These are phyloP conservation scores for Articulospora tetracladia DNA, from an alignment of 495 filamentous ascomycete species.

Conservation along the genomic window DNA sequence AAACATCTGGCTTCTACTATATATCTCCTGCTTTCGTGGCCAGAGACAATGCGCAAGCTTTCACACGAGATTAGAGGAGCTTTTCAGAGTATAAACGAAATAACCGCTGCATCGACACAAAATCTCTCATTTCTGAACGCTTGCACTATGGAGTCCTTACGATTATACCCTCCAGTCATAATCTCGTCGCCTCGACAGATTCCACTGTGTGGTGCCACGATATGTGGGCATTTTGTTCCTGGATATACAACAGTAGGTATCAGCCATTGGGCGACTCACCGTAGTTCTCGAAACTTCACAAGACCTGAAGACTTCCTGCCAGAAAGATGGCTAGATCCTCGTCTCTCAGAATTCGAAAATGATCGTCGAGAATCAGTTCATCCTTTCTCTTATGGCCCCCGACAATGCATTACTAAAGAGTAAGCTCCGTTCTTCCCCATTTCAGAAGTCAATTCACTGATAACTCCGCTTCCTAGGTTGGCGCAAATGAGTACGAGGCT, in stretches of 20 bases:
- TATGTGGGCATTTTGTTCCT: constrained; percentile 14
- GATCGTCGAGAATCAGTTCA: constrained; percentile 34
- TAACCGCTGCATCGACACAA: neutral
- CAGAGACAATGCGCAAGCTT: neutral
- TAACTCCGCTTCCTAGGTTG: constrained; percentile 28
- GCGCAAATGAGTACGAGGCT: constrained; percentile 50
- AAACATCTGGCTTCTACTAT: neutral
- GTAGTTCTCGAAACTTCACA: constrained; percentile 26
- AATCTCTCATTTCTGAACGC: constrained; percentile 27
- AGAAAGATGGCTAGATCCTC: constrained; percentile 33
- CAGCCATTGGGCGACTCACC: constrained; percentile 24
- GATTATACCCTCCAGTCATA: constrained; percentile 30
- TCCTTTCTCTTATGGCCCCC: constrained; percentile 41
- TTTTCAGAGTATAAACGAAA: neutral
- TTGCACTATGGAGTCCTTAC: constrained; percentile 31
- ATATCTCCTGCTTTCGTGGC: neutral
- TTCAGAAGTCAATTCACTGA: neutral
- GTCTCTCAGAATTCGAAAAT: constrained; percentile 18
- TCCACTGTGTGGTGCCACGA: neutral
- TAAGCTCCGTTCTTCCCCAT: constrained; percentile 9
- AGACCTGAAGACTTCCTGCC: constrained; percentile 33
- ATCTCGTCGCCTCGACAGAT: neutral
- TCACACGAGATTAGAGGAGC: neutral
- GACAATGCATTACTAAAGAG: constrained; percentile 44
- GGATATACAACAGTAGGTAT: constrained; percentile 19